Percentiles rank a stretch among this genome's conserved stretches.
These are phyloP conservation scores for Starmerella roubikii DNA, from an alignment of 805 yeast species.

Conservation along the genomic window DNA sequence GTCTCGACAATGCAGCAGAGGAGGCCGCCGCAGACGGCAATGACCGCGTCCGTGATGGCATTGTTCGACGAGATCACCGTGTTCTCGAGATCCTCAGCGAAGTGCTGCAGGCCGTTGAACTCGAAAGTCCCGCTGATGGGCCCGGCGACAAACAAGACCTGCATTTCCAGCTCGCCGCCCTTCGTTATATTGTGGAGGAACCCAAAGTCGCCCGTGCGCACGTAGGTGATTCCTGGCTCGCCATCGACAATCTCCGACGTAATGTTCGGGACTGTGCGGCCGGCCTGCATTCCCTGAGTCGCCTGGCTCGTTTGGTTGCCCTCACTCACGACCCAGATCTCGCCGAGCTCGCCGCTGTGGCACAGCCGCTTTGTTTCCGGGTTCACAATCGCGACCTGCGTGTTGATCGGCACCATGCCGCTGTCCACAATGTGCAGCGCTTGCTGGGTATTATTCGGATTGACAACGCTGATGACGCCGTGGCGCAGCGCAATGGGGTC, in stretches of 20 bases:
- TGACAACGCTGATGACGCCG: constrained; percentile 69
- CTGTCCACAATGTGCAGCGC: constrained; percentile 79
- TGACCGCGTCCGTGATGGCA: constrained; percentile 44
- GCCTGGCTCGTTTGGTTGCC: constrained; percentile 58
- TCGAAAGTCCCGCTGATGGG: constrained; percentile 79
- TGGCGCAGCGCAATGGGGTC: constrained; percentile 84
- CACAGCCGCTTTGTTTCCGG: constrained; percentile 79
- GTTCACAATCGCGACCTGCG: constrained; percentile 86
- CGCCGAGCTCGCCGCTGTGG: constrained; percentile 85
- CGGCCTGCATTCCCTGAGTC: constrained; percentile 40
- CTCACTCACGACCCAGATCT: constrained; percentile 90
- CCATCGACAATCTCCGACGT: constrained; percentile 51
- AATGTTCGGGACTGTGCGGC: constrained; percentile 21
- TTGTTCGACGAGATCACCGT: constrained; percentile 43
- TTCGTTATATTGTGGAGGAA: constrained; percentile 61
- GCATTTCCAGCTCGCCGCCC: constrained; percentile 40
- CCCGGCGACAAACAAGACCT: constrained; percentile 75
- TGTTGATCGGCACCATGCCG: constrained; percentile 90
- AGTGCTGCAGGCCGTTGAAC: constrained; percentile 78
- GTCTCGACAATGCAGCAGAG: constrained; percentile 60
- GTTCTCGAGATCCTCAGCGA: constrained; percentile 69
- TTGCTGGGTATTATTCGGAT: constrained; percentile 52
- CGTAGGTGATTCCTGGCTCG: constrained; percentile 47
- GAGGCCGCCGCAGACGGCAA: constrained; percentile 63
- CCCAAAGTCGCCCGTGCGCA: constrained; percentile 90